A percentile compares a stretch with the other conserved stretches of the same genome.
phyloP scores from a whole-genome alignment of 495 filamentous ascomycete genomes.

The Aspergillus cristatus region DNA sequence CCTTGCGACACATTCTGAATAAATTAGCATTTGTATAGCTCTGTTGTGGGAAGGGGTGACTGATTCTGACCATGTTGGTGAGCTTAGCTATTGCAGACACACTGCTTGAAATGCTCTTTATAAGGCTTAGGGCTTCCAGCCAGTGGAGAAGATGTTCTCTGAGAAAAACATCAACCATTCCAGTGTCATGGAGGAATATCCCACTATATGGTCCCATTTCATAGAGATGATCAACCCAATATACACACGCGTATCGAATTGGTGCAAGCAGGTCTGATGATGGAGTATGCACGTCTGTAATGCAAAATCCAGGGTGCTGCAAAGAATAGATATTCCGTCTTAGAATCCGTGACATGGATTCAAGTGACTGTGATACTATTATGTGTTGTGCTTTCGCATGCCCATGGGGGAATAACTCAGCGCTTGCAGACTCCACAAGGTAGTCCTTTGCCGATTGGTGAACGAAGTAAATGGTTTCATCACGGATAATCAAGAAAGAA shows the following conservation, averaged over 20 bases:
- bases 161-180: constrained; percentile 13
- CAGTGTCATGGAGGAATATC: too few species aligned
- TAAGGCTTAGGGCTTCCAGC: constrained; percentile 28
- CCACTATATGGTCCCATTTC: neutral
- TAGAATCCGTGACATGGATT: constrained; percentile 8
- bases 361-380: constrained; percentile 22
- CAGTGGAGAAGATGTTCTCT: constrained; percentile 22
- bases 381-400: constrained; percentile 12
- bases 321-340: constrained; percentile 14
- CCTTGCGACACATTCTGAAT: neutral
- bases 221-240: constrained; percentile 33
- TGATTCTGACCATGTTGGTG: neutral
- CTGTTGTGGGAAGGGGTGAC: neutral
- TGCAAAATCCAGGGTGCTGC: neutral
- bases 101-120: constrained; percentile 15
- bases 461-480: constrained; percentile 14
- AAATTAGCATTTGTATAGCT: neutral
- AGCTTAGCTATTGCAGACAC: constrained; percentile 10
- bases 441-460: constrained; percentile 22
- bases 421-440: constrained; percentile 1
- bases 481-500: constrained; percentile 20
- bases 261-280: constrained; percentile 10
- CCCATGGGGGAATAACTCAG: constrained; percentile 10
- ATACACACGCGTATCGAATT: constrained; percentile 22
- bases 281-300: neutral